A percentile compares a stretch with the other conserved stretches of the same genome.
These are phyloP conservation scores for Trichophyton benhamiae DNA, from an alignment of 2,329 filamentous ascomycete species.

Conservation along the genomic window DNA sequence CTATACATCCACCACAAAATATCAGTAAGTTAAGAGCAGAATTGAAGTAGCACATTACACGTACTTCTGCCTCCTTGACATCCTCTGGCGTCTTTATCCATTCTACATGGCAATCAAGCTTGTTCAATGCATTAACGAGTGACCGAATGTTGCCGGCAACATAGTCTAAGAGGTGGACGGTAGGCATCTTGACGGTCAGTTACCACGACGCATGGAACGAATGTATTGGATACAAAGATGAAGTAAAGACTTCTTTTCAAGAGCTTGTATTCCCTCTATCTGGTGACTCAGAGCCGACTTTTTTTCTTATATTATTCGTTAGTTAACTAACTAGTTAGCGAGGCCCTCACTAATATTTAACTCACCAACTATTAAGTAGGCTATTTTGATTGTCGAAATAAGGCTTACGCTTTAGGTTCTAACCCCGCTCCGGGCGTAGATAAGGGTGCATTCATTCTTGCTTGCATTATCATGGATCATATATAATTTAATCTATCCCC, in stretches of 20 bases:
- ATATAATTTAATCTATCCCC: not conserved
- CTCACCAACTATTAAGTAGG: not conserved
- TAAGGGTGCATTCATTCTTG: not conserved
- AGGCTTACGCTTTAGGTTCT: not conserved
- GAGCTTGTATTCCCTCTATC: not conserved
- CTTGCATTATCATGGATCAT: not conserved
- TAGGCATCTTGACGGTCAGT: slow-evolving; percentile 28
- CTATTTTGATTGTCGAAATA: not conserved
- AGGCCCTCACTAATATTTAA: not conserved
- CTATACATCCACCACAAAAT: not conserved
- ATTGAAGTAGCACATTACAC: slow-evolving; percentile 14
- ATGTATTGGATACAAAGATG: not conserved
- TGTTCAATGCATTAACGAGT: slow-evolving; percentile 94
- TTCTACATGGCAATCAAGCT: slow-evolving; percentile 81
- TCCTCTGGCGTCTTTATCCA: slow-evolving; percentile 82
- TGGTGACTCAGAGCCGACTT: not conserved
- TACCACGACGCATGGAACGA: not conserved
- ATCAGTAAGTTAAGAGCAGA: not conserved
- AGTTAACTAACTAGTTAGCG: not conserved
- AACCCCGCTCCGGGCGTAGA: not conserved
- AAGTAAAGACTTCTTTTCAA: too few relatives aligned
- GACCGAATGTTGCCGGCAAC: slow-evolving; percentile 94
- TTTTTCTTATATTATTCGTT: not conserved
- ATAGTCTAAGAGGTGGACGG: slow-evolving; percentile 56
- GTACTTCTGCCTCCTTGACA: slow-evolving; percentile 70